Base-by-base conservation (phyloP, 192 early-diverging fungal species). In the Backusella circina region DNA sequence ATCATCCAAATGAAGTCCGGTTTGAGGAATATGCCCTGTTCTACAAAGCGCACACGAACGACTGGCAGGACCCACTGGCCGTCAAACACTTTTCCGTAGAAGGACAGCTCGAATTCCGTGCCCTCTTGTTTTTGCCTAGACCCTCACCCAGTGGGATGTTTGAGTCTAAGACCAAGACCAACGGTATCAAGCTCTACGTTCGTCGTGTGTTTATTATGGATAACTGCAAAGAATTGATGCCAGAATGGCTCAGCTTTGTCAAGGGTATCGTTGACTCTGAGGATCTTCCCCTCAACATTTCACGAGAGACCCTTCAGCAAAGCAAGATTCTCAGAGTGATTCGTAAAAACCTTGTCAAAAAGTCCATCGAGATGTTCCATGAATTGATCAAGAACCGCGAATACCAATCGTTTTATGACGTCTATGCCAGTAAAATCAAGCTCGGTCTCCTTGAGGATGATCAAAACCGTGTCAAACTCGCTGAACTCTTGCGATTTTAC, bases 201-300 rank as follows among this genome's bases (percentile, higher is more conserved):
- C 95, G 96, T 78, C 96, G 97, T 77, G 96, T 99, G 77, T 98
- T 99, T 88, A 99, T 99, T 86, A 98, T 96, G 95, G 97, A 99
- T 83, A 95, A 99, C 91, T 97, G 95, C 87, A 96, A 97, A 79
- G 97, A 99, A 79, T 86, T 99, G 77, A 96, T 99, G 77, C 98
- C 98, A 77, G 96, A 99, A 87, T 99, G 95, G 94, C 91, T 99
- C 79, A 93, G 90, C 84, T 99, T 99, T 83, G 88, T 99, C 92
- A 96, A 99, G 94, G 98, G 96, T 86, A 93, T 99, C 78, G 98
- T 99, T 78, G 98, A 99, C 88, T 98, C 98, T 77, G 98, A 99
- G 91, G 97, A 99, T 85, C 88, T 99, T 73, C 98, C 98, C 41
- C 93, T 99, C 77, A 99, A 99, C 93, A 95, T 99, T 78, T 99